Conservation (phyloP, 2,329 filamentous ascomycete genomes). For the Hypoxylon rubiginosum region DNA sequence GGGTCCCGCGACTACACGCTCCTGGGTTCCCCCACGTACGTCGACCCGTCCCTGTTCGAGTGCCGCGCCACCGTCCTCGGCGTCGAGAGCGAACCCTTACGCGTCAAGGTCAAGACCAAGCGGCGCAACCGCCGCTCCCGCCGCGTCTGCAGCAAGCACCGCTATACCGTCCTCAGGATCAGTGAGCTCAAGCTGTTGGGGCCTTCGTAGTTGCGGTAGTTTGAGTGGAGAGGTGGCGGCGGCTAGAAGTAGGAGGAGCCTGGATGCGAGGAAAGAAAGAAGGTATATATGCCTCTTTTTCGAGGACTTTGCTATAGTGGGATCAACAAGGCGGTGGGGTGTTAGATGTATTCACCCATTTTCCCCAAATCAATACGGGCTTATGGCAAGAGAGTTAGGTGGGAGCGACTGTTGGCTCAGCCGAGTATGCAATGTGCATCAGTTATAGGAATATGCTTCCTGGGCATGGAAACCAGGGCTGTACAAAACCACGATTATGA, state of each 20-base stretch:
- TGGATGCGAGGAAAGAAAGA: neutral
- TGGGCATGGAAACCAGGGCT: neutral
- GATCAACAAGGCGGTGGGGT: no score
- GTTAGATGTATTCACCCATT: no score
- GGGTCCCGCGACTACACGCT: conserved; percentile 93
- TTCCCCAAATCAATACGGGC: no score
- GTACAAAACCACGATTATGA: neutral
- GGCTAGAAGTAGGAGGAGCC: neutral
- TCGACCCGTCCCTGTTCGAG: conserved; percentile 87
- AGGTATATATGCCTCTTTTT: neutral
- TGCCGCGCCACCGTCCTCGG: conserved; percentile 89
- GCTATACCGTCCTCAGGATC: conserved; percentile 87
- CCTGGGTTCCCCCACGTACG: conserved; percentile 81
- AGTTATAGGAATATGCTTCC: neutral
- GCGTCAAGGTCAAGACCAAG: conserved; percentile 86
- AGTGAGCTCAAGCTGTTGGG: conserved; percentile 78
- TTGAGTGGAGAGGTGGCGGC: conserved; percentile 8
- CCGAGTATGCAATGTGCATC: neutral
- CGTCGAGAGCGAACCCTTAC: conserved; percentile 83
- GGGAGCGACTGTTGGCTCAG: no score
- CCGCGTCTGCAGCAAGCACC: conserved; percentile 89
- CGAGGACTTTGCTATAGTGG: no score
- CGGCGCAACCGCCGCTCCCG: conserved; percentile 79
- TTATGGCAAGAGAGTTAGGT: neutral
- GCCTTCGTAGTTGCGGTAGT: conserved; percentile 33